A percentile compares a stretch with the other conserved stretches of the same genome.
Conservation (phyloP, 148 eudicot species). For the Diospyros kaki region DNA sequence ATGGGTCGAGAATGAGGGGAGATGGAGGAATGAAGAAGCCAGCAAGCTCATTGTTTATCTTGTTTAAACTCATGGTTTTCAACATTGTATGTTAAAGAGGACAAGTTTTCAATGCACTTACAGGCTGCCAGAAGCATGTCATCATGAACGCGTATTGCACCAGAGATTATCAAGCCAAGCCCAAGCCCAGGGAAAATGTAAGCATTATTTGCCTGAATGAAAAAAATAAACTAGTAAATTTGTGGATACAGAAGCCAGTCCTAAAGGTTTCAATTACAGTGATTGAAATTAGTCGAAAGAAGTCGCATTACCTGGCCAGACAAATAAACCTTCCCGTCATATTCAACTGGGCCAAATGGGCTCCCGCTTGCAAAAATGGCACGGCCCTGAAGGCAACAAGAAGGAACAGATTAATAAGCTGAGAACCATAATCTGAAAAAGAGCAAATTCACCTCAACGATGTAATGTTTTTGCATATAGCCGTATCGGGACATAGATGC, state of each 20-base stretch:
- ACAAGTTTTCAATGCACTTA: conserved; percentile 37
- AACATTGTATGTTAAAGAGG: background rate
- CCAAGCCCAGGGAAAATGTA: conserved; percentile 98
- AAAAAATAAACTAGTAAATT: background rate
- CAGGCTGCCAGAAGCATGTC: conserved; percentile 98
- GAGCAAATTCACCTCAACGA: background rate
- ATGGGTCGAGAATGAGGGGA: too few relatives aligned
- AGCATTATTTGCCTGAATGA: conserved; percentile 82
- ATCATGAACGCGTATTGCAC: conserved; percentile 97
- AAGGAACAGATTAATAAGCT: conserved; percentile 8
- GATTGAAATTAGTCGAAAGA: background rate
- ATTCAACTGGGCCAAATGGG: conserved; percentile 82
- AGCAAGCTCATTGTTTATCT: too few relatives aligned
- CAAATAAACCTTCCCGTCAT: conserved; percentile 50
- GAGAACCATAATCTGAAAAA: background rate
- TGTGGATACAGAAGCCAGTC: conserved; percentile 9
- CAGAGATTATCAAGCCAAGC: conserved; percentile 89
- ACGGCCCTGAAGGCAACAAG: conserved; percentile 62
- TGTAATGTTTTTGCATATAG: background rate
- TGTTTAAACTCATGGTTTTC: too few relatives aligned
- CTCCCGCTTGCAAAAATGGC: conserved; percentile 96
- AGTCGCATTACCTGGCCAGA: conserved; percentile 73
- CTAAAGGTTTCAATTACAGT: background rate
- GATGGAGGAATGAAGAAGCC: too few relatives aligned
- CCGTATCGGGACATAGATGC: background rate